phyloP scores from a whole-genome alignment of 202 grass and related monocot genomes.

The Brachypodium distachyon region DNA sequence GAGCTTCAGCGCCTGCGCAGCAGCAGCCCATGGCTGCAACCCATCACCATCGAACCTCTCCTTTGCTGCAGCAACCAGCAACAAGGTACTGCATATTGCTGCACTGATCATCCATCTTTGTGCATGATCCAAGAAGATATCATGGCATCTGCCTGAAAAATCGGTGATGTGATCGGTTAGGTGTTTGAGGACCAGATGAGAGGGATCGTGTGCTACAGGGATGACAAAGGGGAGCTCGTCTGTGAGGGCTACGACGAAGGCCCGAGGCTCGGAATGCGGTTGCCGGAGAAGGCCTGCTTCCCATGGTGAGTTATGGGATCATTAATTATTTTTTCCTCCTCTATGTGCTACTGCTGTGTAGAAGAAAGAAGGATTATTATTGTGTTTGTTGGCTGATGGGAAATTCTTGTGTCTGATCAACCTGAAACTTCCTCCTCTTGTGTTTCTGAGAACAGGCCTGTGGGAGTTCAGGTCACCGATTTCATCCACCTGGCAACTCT shows the following conservation, averaged over 20 bases:
- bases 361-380: not conserved
- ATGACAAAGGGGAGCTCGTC: slow-evolving; percentile 72
- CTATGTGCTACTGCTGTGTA: not conserved
- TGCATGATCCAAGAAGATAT: not conserved
- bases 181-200: slow-evolving; percentile 74
- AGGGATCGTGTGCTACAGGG: slow-evolving; percentile 77
- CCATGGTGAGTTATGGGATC: slow-evolving; percentile 35
- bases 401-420: not conserved
- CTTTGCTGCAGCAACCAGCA: slow-evolving; percentile 3
- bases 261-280: slow-evolving; percentile 32
- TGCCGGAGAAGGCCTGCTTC: slow-evolving; percentile 35
- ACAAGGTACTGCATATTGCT: not conserved
- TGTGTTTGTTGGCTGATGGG: not conserved
- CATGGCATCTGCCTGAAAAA: not conserved
- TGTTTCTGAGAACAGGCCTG: slow-evolving; percentile 4
- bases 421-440: not conserved
- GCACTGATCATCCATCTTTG: not conserved
- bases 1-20: slow-evolving; percentile 14
- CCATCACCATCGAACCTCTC: slow-evolving; percentile 6
- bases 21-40: slow-evolving; percentile 18
- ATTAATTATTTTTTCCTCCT: not conserved
- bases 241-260: slow-evolving; percentile 93
- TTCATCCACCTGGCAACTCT: slow-evolving; percentile 41
- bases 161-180: slow-evolving; percentile 7
- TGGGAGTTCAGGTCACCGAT: slow-evolving; percentile 32